Percentiles rank a stretch among this genome's conserved stretches.
These are phyloP conservation scores for Prunus mongolica DNA, from an alignment of 306 rosid genomes.

Conservation along the genomic window DNA sequence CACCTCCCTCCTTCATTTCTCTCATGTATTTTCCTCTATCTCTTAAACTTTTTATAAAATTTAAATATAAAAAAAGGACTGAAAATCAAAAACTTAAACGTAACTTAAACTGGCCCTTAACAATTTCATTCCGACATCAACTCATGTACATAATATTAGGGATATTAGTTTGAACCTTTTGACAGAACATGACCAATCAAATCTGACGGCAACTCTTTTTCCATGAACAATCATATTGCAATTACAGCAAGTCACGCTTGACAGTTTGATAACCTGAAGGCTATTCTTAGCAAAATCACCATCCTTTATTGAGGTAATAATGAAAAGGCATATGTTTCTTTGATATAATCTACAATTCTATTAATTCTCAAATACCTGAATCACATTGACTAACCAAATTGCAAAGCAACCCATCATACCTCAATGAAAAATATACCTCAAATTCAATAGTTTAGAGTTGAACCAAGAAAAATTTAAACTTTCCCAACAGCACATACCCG, in stretches of 20 bases:
- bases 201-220: not conserved
- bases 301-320: not conserved
- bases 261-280: not conserved
- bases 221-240: no score
- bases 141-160: not conserved
- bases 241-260: not conserved
- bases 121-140: no score
- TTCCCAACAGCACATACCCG: conserved; percentile 29
- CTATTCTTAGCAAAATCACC: not conserved
- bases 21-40: no score
- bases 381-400: not conserved
- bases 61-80: no score
- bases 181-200: not conserved
- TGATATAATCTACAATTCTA: not conserved
- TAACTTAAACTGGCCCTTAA: not conserved
- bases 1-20: no score
- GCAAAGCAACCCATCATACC: not conserved
- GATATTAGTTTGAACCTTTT: not conserved
- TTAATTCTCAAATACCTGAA: no score
- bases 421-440: not conserved
- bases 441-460: not conserved
- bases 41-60: no score
- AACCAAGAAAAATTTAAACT: not conserved
- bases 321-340: not conserved
- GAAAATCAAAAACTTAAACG: not conserved